Evolutionary conservation across 306 rosid genomes (phyloP), one percentile per base, ranked within the genome.

Genomic region (Lathyrus sativus): DNA sequence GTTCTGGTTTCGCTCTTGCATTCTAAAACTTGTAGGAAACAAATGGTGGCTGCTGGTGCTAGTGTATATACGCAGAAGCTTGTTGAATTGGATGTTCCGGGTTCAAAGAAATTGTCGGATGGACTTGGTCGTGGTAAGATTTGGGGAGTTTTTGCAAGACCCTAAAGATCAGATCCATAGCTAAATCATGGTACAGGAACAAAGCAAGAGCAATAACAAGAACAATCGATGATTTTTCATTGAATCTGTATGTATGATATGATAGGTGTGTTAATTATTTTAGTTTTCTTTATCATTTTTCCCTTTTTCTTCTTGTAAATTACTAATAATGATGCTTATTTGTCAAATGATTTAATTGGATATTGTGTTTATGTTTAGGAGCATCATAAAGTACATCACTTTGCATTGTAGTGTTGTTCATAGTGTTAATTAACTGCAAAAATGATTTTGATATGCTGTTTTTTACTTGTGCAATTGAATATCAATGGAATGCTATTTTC

Each of bases 61-160:
- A 69, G 85, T 75, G 76, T 79, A 31, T 69, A 80, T 78, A 79
- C 77, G 59, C 92, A 86, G 71, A 93, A 88, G 76, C 91, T 86
- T 19, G 92, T 84, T 31, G 97, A 82, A 72, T 61, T 75, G 85
- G 89, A 90, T 58, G 83, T 90, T 8, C 89, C 77, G 12, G 99
- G 99, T 3, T 81, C 99, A 28, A 91, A 88, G 89, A 90, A 87
- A 76, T 85, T 90, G 46, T 66, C 84, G 80, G 96, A 85, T 57
- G 76, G 88, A 74, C 99, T 90, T 44, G 85, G 96, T 29, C 96
- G 89, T 49, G 87, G 96, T 63, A 90, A 88, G 82, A 86, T 90
- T 6, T 93, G 96, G 97, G 96, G 97, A 39, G 91, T 93, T 65
- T 93, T 93, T 77, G 72, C 87, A 39, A 83, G 97, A 84, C 80